phyloP scores from a whole-genome alignment of 305 asterid genomes.

The Solanum hybrid region DNA sequence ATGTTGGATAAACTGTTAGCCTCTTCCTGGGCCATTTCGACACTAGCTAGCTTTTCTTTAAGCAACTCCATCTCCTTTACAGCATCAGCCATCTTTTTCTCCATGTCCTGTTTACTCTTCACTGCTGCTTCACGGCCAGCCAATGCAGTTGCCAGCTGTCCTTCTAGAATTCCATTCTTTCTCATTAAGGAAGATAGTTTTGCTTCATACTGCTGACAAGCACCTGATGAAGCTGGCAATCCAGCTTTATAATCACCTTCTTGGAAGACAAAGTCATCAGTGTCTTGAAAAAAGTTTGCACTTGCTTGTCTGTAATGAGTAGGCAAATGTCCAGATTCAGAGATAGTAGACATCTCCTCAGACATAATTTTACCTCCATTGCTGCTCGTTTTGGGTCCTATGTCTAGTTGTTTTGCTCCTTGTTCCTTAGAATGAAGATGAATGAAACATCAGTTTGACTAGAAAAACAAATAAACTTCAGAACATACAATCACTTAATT shows the following conservation, averaged over 20 bases:
- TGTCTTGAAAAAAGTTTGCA: constrained; percentile 39
- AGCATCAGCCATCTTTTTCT: constrained; percentile 53
- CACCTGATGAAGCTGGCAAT: constrained; percentile 32
- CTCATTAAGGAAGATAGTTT: constrained; percentile 52
- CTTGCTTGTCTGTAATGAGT: constrained; percentile 41
- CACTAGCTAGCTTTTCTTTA: constrained; percentile 69
- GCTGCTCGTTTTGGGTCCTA: not conserved
- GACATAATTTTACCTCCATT: constrained; percentile 28
- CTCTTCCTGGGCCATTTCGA: constrained; percentile 92
- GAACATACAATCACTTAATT: not conserved
- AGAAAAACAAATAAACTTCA: not conserved
- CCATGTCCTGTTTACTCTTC: constrained; percentile 66
- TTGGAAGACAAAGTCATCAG: constrained; percentile 39
- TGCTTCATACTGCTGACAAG: constrained; percentile 54
- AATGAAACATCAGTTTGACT: constrained; percentile 4
- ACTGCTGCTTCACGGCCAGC: constrained; percentile 70
- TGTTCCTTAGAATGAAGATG: constrained; percentile 52
- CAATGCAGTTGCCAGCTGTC: constrained; percentile 61
- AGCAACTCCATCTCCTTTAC: constrained; percentile 71
- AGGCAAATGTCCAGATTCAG: constrained; percentile 38
- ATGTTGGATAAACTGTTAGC: constrained; percentile 83
- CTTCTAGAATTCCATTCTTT: constrained; percentile 67
- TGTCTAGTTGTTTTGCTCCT: constrained; percentile 20
- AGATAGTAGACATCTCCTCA: constrained; percentile 34
- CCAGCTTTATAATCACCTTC: constrained; percentile 55